These are phyloP conservation scores for Mortierella sp. DNA, from an alignment of 371 early-diverging fungal species.

Conservation along the genomic window DNA sequence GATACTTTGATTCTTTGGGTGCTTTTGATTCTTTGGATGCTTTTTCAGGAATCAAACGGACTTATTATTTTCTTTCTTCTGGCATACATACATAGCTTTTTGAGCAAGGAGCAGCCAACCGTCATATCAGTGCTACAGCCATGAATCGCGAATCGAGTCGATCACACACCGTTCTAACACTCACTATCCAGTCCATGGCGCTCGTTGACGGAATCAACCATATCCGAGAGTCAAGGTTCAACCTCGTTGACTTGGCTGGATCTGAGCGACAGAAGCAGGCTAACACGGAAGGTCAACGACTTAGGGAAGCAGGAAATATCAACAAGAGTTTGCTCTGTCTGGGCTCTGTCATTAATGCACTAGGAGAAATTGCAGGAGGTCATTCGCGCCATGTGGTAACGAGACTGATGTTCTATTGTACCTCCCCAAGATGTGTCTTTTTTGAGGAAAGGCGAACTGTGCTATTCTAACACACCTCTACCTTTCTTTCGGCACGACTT, in stretches of 20 bases:
- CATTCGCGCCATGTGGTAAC: slow-evolving; percentile 78
- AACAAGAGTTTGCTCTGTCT: slow-evolving; percentile 89
- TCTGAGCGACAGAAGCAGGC: slow-evolving; percentile 88
- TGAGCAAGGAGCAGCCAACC: slow-evolving; percentile 65
- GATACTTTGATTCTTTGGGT: too few species aligned
- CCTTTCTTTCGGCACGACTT: too few species aligned
- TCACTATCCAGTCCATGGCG: slow-evolving; percentile 66
- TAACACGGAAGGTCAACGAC: slow-evolving; percentile 78
- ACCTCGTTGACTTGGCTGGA: slow-evolving; percentile 95
- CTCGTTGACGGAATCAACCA: slow-evolving; percentile 65
- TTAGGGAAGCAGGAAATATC: slow-evolving; percentile 92
- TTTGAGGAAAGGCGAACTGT: too few species aligned
- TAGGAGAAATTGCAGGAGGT: slow-evolving; percentile 78
- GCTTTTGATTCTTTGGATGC: too few species aligned
- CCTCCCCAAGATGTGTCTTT: too few species aligned
- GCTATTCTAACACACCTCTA: too few species aligned
- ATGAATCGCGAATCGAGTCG: slow-evolving; percentile 75
- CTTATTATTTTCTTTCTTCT: not conserved
- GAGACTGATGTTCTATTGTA: too few species aligned
- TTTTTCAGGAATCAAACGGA: too few species aligned
- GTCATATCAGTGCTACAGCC: slow-evolving; percentile 66
- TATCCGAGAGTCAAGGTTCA: slow-evolving; percentile 70
- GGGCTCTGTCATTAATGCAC: slow-evolving; percentile 92
- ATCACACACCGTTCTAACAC: slow-evolving; percentile 70
- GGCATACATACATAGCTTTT: slow-evolving; percentile 43